Conservation (phyloP, 2,329 filamentous ascomycete genomes). For the Alternaria incomplexa region DNA sequence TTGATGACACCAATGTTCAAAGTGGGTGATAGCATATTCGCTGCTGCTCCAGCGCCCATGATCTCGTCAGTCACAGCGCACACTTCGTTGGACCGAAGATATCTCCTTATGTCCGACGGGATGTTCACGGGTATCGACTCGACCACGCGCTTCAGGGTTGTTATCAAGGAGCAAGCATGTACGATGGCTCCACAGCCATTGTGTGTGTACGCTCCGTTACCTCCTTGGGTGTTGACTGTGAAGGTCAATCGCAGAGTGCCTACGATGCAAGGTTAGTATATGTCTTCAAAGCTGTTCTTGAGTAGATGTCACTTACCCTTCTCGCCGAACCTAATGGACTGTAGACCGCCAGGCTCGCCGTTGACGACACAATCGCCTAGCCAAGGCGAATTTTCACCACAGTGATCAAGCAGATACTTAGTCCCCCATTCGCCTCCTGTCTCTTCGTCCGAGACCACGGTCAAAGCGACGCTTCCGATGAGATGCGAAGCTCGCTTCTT, state of each 20-base stretch:
- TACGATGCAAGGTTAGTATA: no score
- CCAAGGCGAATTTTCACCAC: not conserved
- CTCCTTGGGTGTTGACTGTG: not conserved
- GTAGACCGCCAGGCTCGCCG: not conserved
- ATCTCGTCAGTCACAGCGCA: not conserved
- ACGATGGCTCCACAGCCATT: not conserved
- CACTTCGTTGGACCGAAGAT: no score
- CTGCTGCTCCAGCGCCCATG: not conserved
- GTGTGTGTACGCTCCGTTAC: not conserved
- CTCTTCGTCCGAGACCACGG: not conserved
- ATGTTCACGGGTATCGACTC: not conserved
- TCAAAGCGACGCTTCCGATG: not conserved
- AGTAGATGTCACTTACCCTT: not conserved
- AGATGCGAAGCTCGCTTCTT: not conserved
- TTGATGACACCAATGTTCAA: slow-evolving; percentile 42
- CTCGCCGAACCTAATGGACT: not conserved
- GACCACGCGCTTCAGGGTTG: not conserved
- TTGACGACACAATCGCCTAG: not conserved
- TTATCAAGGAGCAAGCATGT: not conserved
- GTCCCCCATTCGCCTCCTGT: not conserved
- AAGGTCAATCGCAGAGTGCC: not conserved
- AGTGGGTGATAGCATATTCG: not conserved
- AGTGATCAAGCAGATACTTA: not conserved
- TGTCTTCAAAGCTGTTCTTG: not conserved
- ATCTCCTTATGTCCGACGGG: no score